Evolutionary conservation across 139 green algal species (phyloP).

Genomic region (Chlorella ohadii): DNA sequence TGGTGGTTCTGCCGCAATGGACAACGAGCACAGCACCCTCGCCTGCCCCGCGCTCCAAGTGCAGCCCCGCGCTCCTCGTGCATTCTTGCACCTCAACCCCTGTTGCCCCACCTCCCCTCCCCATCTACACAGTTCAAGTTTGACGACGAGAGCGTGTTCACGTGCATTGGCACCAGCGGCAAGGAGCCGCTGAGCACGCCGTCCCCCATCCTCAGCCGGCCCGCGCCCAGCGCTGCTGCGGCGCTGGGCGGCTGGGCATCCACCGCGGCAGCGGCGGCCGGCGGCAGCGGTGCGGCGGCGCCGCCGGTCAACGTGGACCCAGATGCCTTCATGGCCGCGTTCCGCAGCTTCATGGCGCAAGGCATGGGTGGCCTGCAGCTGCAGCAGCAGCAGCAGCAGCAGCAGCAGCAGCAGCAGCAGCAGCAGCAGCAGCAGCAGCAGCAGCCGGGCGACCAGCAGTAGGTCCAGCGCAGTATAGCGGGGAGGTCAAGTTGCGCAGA

Average conservation of each 20-base stretch:
- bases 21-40: too few species aligned
- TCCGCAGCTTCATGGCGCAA: conserved; percentile 41
- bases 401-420: background rate
- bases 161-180: conserved; percentile 84
- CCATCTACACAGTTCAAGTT: conserved; percentile 68
- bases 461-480: too few species aligned
- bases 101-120: background rate
- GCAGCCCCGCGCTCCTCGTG: too few species aligned
- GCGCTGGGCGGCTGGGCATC: background rate
- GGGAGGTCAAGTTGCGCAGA: background rate
- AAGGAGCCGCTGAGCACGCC: conserved; percentile 28
- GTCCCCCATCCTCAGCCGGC: conserved; percentile 31
- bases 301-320: conserved; percentile 40
- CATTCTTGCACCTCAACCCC: background rate
- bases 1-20: too few species aligned
- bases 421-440: conserved; percentile 22
- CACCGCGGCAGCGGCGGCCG: background rate
- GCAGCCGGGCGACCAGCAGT: background rate
- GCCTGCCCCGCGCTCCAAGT: too few species aligned
- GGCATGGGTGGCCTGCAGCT: conserved; percentile 4
- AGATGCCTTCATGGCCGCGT: conserved; percentile 39
- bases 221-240: background rate
- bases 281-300: background rate
- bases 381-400: conserved; percentile 8
- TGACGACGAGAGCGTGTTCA: conserved; percentile 70